phyloP scores from a whole-genome alignment of 495 filamentous ascomycete genomes.

The Immersiella caudata region DNA sequence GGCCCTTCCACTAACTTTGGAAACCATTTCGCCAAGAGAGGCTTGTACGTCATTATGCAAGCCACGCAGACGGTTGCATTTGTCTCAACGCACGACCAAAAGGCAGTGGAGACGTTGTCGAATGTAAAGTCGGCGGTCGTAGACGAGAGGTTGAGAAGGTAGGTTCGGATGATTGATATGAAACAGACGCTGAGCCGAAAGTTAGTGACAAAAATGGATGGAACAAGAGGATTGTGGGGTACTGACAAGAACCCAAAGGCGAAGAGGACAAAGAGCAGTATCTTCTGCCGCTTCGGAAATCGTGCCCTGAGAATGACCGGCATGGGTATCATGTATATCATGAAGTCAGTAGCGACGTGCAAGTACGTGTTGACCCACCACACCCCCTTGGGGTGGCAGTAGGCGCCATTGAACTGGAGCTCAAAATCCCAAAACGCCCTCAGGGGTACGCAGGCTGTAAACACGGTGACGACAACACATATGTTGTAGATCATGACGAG shows the following conservation, averaged over 20 bases:
- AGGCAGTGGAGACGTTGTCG: slow-evolving; percentile 7
- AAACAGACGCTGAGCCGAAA: not conserved
- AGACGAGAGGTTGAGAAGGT: not conserved
- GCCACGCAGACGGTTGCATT: slow-evolving; percentile 5
- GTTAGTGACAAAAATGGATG: not conserved
- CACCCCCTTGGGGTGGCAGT: slow-evolving; percentile 8
- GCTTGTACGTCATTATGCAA: slow-evolving; percentile 8
- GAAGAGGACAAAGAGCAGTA: slow-evolving; percentile 12
- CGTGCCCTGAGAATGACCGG: slow-evolving; percentile 9
- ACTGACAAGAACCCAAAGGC: slow-evolving; percentile 17
- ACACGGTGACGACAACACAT: not conserved
- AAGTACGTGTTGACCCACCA: slow-evolving; percentile 11
- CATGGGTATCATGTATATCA: slow-evolving; percentile 10
- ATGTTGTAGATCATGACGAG: slow-evolving; percentile 9
- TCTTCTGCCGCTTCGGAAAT: slow-evolving; percentile 7
- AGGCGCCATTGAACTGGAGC: not conserved
- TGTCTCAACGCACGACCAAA: slow-evolving; percentile 15
- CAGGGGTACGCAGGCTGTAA: slow-evolving; percentile 12
- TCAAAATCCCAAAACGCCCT: slow-evolving; percentile 8
- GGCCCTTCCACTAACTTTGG: not conserved
- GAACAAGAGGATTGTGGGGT: not conserved
- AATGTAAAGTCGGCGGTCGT: slow-evolving; percentile 4
- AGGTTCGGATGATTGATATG: slow-evolving; percentile 4
- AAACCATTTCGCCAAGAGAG: slow-evolving; percentile 4
- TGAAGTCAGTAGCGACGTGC: slow-evolving; percentile 1